Percentiles rank a stretch among this genome's conserved stretches.
phyloP scores from a whole-genome alignment of 208 protist species.

The Crithidia bombi region DNA sequence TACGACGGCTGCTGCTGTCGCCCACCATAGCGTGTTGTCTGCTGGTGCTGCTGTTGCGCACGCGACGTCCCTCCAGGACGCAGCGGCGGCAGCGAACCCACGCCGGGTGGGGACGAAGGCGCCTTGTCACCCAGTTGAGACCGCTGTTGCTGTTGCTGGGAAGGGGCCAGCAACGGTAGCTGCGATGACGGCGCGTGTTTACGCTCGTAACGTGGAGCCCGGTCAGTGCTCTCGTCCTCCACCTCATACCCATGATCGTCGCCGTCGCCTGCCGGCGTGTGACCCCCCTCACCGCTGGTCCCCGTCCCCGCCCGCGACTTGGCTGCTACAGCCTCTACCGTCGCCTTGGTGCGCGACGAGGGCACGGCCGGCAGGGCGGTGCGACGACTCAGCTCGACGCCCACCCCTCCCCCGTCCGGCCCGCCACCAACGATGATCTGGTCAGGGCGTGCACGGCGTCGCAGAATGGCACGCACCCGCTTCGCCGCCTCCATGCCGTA shows the following conservation, averaged over 20 bases:
- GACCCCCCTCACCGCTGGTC: not conserved
- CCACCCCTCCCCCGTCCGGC: slow-evolving; percentile 52
- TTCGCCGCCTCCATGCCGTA: slow-evolving; percentile 78
- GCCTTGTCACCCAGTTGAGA: not conserved
- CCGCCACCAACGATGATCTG: slow-evolving; percentile 65
- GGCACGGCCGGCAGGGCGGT: slow-evolving; percentile 44
- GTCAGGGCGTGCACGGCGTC: slow-evolving; percentile 47
- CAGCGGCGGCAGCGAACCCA: slow-evolving; percentile 42
- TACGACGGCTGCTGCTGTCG: slow-evolving; percentile 26
- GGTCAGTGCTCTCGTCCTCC: not conserved
- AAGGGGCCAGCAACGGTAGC: slow-evolving; percentile 4
- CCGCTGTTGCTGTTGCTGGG: not conserved
- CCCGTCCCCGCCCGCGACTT: not conserved
- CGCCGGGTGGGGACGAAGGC: slow-evolving; percentile 3
- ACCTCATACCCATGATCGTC: not conserved
- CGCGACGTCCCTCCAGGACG: slow-evolving; percentile 29
- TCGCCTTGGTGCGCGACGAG: not conserved
- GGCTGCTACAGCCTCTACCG: slow-evolving; percentile 10
- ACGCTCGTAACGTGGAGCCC: not conserved
- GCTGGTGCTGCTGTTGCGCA: slow-evolving; percentile 17
- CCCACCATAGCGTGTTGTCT: no score
- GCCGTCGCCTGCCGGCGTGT: not conserved
- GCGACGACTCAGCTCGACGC: slow-evolving; percentile 63
- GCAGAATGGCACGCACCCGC: slow-evolving; percentile 71
- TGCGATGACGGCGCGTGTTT: not conserved